These are phyloP conservation scores for Pisolithus orientalis DNA, from an alignment of 768 basidiomycete species.

Conservation along the genomic window DNA sequence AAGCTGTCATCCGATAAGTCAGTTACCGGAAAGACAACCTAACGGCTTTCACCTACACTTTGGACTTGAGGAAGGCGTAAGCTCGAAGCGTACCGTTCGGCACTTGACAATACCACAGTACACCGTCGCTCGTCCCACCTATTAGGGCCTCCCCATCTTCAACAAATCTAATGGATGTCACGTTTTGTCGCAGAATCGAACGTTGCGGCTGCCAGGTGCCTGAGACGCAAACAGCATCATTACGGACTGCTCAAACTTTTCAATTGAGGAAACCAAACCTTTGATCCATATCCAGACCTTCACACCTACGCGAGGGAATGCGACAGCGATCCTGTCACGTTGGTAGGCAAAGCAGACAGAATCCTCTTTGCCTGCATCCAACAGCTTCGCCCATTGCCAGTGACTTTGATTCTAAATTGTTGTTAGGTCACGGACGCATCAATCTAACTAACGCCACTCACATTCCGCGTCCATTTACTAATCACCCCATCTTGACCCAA, in stretches of 20 bases:
- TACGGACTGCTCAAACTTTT: not conserved
- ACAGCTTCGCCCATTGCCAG: constrained; percentile 53
- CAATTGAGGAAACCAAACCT: constrained; percentile 30
- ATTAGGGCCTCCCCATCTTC: constrained; percentile 57
- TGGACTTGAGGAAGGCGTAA: constrained; percentile 50
- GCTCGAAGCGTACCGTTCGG: constrained; percentile 61
- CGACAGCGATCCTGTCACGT: constrained; percentile 56
- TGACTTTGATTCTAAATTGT: constrained; percentile 36
- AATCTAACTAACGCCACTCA: constrained; percentile 26
- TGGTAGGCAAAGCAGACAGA: constrained; percentile 48
- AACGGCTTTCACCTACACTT: constrained; percentile 40
- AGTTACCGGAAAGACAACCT: not conserved
- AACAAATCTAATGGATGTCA: constrained; percentile 58
- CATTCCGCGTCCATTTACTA: constrained; percentile 53
- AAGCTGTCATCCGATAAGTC: constrained; percentile 31
- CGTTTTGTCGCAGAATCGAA: constrained; percentile 57
- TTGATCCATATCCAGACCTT: constrained; percentile 60
- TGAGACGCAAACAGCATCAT: constrained; percentile 16
- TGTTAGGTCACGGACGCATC: not conserved
- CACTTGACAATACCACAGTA: constrained; percentile 67
- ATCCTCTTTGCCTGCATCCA: constrained; percentile 44
- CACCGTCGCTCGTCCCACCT: constrained; percentile 66
- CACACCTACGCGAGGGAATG: constrained; percentile 52
- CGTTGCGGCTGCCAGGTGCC: constrained; percentile 62
- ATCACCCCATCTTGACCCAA: constrained; percentile 52